Evolutionary conservation across 768 basidiomycete species (phyloP).

Genomic region (Lyophyllum shimeji): DNA sequence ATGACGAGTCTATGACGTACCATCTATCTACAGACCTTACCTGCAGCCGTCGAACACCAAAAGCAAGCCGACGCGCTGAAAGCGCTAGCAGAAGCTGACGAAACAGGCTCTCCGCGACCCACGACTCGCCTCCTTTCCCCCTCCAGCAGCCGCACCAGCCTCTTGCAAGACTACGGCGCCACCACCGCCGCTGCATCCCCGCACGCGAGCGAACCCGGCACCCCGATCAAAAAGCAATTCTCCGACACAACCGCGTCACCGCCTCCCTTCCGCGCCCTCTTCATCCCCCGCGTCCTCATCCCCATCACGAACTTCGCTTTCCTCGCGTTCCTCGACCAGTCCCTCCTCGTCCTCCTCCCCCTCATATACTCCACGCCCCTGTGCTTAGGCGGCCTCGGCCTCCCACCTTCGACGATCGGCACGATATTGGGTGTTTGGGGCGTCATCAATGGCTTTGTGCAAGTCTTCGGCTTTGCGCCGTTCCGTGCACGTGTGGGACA

Average conservation of each 20-base stretch:
- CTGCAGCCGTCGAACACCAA: conserved; percentile 1
- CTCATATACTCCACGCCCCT: conserved; percentile 66
- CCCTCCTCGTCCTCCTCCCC: conserved; percentile 58
- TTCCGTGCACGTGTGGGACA: conserved; percentile 49
- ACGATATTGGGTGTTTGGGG: conserved; percentile 52
- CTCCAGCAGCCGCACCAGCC: not conserved
- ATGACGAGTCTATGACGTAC: not conserved
- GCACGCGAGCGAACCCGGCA: not conserved
- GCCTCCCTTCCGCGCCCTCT: conserved; percentile 39
- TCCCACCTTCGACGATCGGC: conserved; percentile 58
- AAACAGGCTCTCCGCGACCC: not conserved
- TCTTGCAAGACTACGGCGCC: conserved; percentile 6
- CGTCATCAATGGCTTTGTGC: conserved; percentile 52
- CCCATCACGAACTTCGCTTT: conserved; percentile 54
- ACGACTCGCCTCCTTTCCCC: conserved; percentile 9
- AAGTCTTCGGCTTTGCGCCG: conserved; percentile 52
- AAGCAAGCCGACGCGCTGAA: not conserved
- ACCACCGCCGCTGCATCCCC: not conserved
- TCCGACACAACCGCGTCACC: conserved; percentile 22
- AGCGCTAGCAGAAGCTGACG: not conserved
- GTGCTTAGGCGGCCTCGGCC: conserved; percentile 58
- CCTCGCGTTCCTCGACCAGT: conserved; percentile 56
- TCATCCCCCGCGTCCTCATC: conserved; percentile 48
- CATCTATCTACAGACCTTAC: conserved; percentile 2
- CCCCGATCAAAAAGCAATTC: not conserved